Evolutionary conservation across 1,284 basidiomycete species (phyloP), one percentile per base, ranked within the genome.

Genomic region (Trichosporon coremiiforme): DNA sequence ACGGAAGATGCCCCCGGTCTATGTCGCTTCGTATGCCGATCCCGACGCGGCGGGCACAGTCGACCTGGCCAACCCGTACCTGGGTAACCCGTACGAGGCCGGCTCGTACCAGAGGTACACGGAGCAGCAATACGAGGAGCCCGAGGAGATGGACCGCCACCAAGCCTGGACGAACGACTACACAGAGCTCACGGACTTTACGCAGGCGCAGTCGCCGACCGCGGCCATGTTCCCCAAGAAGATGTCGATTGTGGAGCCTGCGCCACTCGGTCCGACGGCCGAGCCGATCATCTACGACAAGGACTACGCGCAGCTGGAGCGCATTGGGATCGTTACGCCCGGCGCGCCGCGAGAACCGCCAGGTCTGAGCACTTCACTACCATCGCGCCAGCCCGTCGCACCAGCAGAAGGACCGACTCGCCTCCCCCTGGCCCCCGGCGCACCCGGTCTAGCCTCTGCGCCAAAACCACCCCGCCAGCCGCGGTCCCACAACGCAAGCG

Each of bases 201-300:
- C 17, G 17, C 29, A 31, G 31, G 50, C 17, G 17, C 29, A 31
- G 31, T 31, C 57, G 31, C 57, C 57, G 17, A 35, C 31, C 15
- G 57, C 57, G 31, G 57, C 57, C 31, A 62, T 62, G 57, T 62
- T 62, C 57, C 57, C 57, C 31, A 62, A 33, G n/a, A 62, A 62
- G 57, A 33, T 33, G 57, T 20, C 17, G 4, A 9, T 62, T 13
- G 57, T 62, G 17, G 57, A 62, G 57, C 57, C 57, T 5, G 57
- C 57, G 17, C 57, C 57, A 15, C 29, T 62, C 5, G 15, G 15
- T 1, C 57, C 57, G 5, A 12, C 15, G 12, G 13, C 13, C 15
- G 57, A 33, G 17, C 57, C 57, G 3, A 10, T 62, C 15, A 62
- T 62, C 57, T 62, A 62, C 33, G 57, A 62, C 33, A 31, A 33